A percentile compares a stretch with the other conserved stretches of the same genome.
Evolutionary conservation across 2,329 filamentous ascomycete species (phyloP).

Genomic region (Fusarium tjaetaba): DNA sequence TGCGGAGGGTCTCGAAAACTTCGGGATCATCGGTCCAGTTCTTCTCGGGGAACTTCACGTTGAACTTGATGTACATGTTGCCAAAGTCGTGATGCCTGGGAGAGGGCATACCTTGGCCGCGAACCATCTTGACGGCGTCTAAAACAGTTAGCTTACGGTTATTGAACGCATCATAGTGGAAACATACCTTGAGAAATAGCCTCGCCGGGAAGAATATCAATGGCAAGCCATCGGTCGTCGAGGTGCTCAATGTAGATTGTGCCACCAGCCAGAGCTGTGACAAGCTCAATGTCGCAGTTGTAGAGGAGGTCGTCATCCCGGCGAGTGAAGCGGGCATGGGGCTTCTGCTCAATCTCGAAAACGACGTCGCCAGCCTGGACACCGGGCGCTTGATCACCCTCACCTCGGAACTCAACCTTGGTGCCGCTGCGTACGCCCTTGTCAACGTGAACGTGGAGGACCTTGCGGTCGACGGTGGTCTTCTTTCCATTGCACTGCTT

Average conservation of each 20-base stretch:
- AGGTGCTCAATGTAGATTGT: slow-evolving; percentile 94
- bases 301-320: slow-evolving; percentile 97
- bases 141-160: slow-evolving; percentile 36
- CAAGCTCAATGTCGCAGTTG: slow-evolving; percentile 92
- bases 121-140: slow-evolving; percentile 94
- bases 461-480: slow-evolving; percentile 96
- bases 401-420: slow-evolving; percentile 96
- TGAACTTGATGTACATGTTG: slow-evolving; percentile 97
- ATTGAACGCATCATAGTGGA: background rate
- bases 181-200: slow-evolving; percentile 88
- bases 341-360: slow-evolving; percentile 99
- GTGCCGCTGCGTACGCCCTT: slow-evolving; percentile 92
- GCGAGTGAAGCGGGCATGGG: slow-evolving; percentile 93
- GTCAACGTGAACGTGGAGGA: slow-evolving; percentile 97
- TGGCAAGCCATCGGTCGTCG: slow-evolving; percentile 94
- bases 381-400: slow-evolving; percentile 95
- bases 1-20: slow-evolving; percentile 82
- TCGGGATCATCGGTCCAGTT: slow-evolving; percentile 72
- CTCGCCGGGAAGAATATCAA: slow-evolving; percentile 93
- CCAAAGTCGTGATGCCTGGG: slow-evolving; percentile 93
- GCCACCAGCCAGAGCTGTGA: slow-evolving; percentile 93
- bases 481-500: slow-evolving; percentile 98
- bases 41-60: slow-evolving; percentile 94
- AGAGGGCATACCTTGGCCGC: slow-evolving; percentile 97
- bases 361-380: slow-evolving; percentile 95